Evolutionary conservation across 192 early-diverging fungal species (phyloP), one percentile per base, ranked within the genome.

Genomic region (Coemansia sp.): DNA sequence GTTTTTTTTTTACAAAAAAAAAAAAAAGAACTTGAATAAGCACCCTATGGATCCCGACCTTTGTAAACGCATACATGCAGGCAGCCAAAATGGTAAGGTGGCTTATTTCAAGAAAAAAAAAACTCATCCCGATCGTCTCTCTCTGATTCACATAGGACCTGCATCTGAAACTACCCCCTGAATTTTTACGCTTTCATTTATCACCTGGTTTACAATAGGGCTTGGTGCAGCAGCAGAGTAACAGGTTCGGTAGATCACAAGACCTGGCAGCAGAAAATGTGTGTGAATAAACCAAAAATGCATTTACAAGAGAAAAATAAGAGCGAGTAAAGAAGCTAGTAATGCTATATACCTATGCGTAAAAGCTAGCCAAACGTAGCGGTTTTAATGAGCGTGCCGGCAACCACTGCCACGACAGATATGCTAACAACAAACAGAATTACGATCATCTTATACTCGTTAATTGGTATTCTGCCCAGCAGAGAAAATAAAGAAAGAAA

Each of bases 371-470:
- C 63, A 26, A 66, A 26, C 5, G 55, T 50, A 6, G 73, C 62
- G 19, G 69, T 44, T 59, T 66, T 77, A 19, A 70, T 45, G 11
- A 77, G 50, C 14, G 73, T 66, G 14, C 73, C 73, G 9, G 59
- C 67, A 3, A 59, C 47, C 21, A 77, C 38, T 5, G 63, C 73
- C 2, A 77, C 55, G 15, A 77, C 73, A 7, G 67, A 59, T 23
- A 77, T 55, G 5, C 63, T 37, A 0, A 66, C 63, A 2, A 70
- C 67, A 42, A 77, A 66, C 19, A 77, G 38, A 23, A 77, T 45
- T 35, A 77, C 73, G 53, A 77, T 70, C 73, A 77, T 70, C 6
- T 35, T 37, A 7, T 15, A 15, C 9, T 1, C 18, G 28, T 5
- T 50, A 35, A 37, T 28, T 26, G 23, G 7, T 49, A 8, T 20